These are phyloP conservation scores for Apiospora koreana DNA, from an alignment of 2,329 filamentous ascomycete species.

Conservation along the genomic window DNA sequence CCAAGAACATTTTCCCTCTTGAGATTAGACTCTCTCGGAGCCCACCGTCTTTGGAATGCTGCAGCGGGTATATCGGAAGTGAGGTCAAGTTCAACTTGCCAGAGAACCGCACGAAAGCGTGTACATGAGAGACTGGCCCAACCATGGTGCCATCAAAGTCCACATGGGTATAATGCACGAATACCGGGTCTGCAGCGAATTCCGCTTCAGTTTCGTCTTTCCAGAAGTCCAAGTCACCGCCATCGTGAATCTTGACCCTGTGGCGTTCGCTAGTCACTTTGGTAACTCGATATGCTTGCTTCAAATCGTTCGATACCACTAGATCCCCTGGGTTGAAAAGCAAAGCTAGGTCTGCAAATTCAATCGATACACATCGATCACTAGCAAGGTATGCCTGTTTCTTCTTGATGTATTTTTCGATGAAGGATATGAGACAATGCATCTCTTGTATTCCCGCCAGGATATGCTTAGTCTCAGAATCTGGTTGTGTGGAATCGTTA, in stretches of 20 bases:
- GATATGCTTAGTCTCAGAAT: neutral
- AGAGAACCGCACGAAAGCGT: neutral
- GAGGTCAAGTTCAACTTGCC: neutral
- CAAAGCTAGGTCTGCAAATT: neutral
- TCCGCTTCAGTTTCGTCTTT: neutral
- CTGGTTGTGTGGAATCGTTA: neutral
- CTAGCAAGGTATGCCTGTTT: neutral
- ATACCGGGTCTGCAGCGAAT: neutral
- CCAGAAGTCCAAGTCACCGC: neutral
- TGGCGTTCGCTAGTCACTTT: neutral
- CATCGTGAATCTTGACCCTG: neutral
- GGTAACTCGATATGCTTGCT: neutral
- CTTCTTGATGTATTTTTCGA: neutral
- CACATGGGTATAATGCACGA: neutral
- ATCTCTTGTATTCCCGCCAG: neutral
- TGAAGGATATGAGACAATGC: neutral
- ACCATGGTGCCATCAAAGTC: neutral
- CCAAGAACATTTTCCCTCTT: neutral
- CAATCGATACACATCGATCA: neutral
- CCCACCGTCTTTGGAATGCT: neutral
- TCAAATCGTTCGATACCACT: neutral
- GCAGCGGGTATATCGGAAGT: neutral
- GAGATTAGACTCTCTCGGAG: neutral
- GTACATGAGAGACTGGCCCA: neutral
- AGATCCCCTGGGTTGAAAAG: neutral